phyloP scores from a whole-genome alignment of 495 filamentous ascomycete genomes.

The Recurvomyces mirabilis region DNA sequence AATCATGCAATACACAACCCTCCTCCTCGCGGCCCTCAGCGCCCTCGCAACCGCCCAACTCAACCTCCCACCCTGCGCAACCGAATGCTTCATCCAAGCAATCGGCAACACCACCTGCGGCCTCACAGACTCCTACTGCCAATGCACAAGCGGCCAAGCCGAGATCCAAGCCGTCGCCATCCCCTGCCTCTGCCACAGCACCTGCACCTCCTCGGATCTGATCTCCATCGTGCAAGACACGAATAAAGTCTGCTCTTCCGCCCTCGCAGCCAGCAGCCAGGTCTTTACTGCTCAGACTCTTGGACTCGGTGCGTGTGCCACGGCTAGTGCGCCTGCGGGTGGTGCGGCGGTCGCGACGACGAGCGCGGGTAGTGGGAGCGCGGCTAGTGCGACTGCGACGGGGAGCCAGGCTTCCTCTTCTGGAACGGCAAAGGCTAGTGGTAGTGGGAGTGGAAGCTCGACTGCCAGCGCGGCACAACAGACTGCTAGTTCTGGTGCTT shows the following conservation, averaged over 20 bases:
- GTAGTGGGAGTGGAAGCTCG: slow-evolving; percentile 3
- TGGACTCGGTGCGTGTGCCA: slow-evolving; percentile 5
- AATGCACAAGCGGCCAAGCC: slow-evolving; percentile 26
- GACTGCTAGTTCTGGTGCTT: slow-evolving; percentile 2
- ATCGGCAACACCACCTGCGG: slow-evolving; percentile 21
- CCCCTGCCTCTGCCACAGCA: slow-evolving; percentile 20
- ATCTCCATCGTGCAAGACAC: slow-evolving; percentile 4
- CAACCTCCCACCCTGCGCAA: slow-evolving; percentile 8
- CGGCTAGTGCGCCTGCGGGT: slow-evolving; percentile 1
- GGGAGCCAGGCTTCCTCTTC: neutral
- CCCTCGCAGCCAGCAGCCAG: slow-evolving; percentile 1
- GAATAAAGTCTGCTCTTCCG: slow-evolving; percentile 12
- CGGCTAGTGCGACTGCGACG: slow-evolving; percentile 4
- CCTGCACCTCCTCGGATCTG: slow-evolving; percentile 7
- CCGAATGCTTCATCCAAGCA: slow-evolving; percentile 25
- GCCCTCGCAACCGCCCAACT: slow-evolving; percentile 3
- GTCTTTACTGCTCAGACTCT: slow-evolving; percentile 4
- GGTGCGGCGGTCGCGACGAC: slow-evolving; percentile 7
- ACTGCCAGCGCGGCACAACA: slow-evolving; percentile 1
- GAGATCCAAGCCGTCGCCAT: slow-evolving; percentile 19
- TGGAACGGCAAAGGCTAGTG: neutral
- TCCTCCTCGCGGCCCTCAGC: neutral
- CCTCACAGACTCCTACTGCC: slow-evolving; percentile 24
- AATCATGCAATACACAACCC: too few species aligned
- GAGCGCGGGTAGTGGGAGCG: slow-evolving; percentile 6